Evolutionary conservation across 1,139 yeast genomes (phyloP), one percentile per base, ranked within the genome.

Genomic region (Yamadazyma triangularis): DNA sequence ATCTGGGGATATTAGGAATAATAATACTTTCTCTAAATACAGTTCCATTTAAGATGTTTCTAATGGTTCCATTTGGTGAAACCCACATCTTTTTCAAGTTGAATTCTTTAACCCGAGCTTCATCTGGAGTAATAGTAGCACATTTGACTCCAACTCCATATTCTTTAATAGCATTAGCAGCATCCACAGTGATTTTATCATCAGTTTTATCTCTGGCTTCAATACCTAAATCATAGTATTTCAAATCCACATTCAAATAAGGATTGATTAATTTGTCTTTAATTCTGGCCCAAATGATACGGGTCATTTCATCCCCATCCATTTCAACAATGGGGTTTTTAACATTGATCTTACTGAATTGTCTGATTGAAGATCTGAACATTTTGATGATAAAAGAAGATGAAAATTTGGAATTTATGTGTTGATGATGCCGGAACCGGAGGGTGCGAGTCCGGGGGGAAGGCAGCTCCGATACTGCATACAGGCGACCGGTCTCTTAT

Each of bases 281-380:
- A 57, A 83, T 83, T 51, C 74, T 60, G 39, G 79, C 71, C 93
- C 93, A 83, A 58, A 83, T 83, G 57, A 83, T 82, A 60, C 91
- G 72, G 48, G 93, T 83, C 84, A 80, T 82, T 58, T 83, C 93
- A 58, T 83, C 93, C 43, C 93, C 93, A 50, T 83, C 91, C 70
- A 83, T 64, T 53, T 83, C 93, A 36, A 83, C 93, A 44, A 83
- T 71, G 26, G 93, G 91, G 36, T 70, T 77, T 48, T 70, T 70
- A 27, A 83, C 91, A 43, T 70, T 70, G 50, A 83, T 79, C 57
- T 82, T 82, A 39, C 60, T 11, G 15, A 28, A 15, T 5, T 19
- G 12, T 23, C 30, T 28, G 12, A 13, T 14, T 11, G 10, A n/a
- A 8, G 23, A 12, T 13, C 15, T 24, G 15, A 24, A 24, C 10